Percentiles rank a stretch among this genome's conserved stretches.
These are phyloP conservation scores for Gigaspora rosea DNA, from an alignment of 192 early-diverging fungal species.

Conservation along the genomic window DNA sequence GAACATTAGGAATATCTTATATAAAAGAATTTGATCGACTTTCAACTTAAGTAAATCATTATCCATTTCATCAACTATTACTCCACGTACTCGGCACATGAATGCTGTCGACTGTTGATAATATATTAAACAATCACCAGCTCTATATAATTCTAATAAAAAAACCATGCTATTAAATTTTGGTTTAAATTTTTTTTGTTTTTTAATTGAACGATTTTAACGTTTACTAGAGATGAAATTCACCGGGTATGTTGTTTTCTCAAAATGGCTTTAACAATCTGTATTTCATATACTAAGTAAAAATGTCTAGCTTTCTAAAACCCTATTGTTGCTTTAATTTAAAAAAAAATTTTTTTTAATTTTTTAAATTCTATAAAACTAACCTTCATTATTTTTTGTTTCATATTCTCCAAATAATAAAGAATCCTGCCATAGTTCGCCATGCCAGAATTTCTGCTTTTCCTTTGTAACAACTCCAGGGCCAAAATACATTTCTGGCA, in stretches of 20 bases:
- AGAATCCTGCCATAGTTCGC: not conserved
- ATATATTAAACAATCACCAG: not conserved
- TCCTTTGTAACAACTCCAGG: not conserved
- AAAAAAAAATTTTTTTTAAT: no score
- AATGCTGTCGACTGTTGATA: not conserved
- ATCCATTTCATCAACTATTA: not conserved
- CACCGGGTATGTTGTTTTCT: no score
- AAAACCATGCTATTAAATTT: no score
- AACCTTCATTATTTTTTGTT: not conserved
- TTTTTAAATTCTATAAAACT: not conserved
- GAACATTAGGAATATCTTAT: not conserved
- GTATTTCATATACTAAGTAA: no score
- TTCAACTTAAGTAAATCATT: not conserved
- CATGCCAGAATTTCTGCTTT: constrained; percentile 7
- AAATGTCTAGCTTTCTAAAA: no score
- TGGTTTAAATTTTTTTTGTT: no score
- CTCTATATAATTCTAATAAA: not conserved
- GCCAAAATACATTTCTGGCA: constrained; percentile 5
- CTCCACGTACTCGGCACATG: not conserved
- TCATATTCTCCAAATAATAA: not conserved
- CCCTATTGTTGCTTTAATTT: no score
- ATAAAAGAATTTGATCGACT: not conserved
- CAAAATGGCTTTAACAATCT: no score
- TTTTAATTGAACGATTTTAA: no score
- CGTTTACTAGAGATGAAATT: no score